These are phyloP conservation scores for Immersiporthe knoxdaviesiana DNA, from an alignment of 2,329 filamentous ascomycete species.

Conservation along the genomic window DNA sequence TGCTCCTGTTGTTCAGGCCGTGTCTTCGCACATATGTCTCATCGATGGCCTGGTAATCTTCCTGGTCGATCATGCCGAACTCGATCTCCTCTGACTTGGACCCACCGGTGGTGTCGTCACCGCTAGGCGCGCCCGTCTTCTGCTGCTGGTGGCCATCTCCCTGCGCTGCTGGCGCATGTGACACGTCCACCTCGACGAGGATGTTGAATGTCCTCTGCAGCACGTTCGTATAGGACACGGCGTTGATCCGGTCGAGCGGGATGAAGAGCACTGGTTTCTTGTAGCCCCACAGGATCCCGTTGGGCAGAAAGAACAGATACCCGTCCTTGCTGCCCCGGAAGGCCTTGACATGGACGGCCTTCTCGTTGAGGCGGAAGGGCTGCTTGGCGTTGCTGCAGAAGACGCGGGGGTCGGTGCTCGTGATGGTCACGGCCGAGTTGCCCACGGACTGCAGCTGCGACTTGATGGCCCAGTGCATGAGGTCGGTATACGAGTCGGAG, in stretches of 20 bases:
- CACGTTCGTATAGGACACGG: conserved; percentile 69
- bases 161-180: conserved; percentile 25
- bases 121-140: background rate
- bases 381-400: conserved; percentile 63
- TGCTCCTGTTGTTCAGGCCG: conserved; percentile 66
- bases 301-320: conserved; percentile 68
- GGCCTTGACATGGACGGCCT: conserved; percentile 67
- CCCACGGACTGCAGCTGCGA: conserved; percentile 54
- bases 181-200: conserved; percentile 60
- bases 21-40: conserved; percentile 63
- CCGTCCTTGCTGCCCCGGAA: conserved; percentile 72
- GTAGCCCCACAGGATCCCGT: conserved; percentile 70
- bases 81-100: conserved; percentile 64
- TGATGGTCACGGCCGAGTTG: conserved; percentile 50
- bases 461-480: conserved; percentile 65
- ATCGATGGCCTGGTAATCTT: conserved; percentile 67
- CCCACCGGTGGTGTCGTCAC: conserved; percentile 3
- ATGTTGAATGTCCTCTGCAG: conserved; percentile 72
- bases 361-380: conserved; percentile 62
- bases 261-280: conserved; percentile 71
- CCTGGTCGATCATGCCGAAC: conserved; percentile 71
- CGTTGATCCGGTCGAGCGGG: conserved; percentile 61
- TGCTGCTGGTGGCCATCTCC: conserved; percentile 22
- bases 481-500: conserved; percentile 60
- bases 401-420: conserved; percentile 56